Evolutionary conservation across 2,329 filamentous ascomycete genomes (phyloP), one percentile per base, ranked within the genome.

Genomic region (Fusarium avenaceum): DNA sequence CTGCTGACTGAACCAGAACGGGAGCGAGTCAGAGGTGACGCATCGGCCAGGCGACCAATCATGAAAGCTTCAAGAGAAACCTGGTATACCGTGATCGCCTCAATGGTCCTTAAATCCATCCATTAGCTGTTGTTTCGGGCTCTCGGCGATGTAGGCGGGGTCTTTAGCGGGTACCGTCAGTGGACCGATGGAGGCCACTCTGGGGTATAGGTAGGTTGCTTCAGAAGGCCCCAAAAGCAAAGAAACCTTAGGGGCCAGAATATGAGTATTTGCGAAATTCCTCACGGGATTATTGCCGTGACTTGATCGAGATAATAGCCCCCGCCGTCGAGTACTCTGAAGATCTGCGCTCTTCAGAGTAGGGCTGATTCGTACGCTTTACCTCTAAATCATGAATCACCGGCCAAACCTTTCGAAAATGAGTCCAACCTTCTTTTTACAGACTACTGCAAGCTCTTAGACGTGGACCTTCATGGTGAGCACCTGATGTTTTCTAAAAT

Each of bases 31-130:
- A 72, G 58, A 69, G 70, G 67, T 74, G 72, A 74, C 72, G 64
- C 72, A 74, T 73, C 72, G 64, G 69, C 60, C 50, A 67, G 51
- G 40, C 38, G 44, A 28, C 72, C 72, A 74, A 74, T 74, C 72
- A 74, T 22, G 45, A 39, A 42, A 57, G 47, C 9, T 43, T 47
- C 33, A 54, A 48, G 33, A 61, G 57, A 69, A 57, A 57, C 51
- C 67, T 71, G 67, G 56, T 52, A 42, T 56, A 43, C 50, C n/a
- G 39, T 70, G 56, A 70, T 60, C 33, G 56, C 64, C 71, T 69
- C 46, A 71, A 67, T 70, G 67, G 71, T 50, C 46, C 52, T 57
- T 62, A 22, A 44, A 42, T 40, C 19, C 4, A 38, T 43, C 22
- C 22, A 22, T 22, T 22, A 38, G 42, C 30, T 45, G 42, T 39